Base-by-base conservation (phyloP, 1,284 basidiomycete species). In the Fomitopsis schrenkii region DNA sequence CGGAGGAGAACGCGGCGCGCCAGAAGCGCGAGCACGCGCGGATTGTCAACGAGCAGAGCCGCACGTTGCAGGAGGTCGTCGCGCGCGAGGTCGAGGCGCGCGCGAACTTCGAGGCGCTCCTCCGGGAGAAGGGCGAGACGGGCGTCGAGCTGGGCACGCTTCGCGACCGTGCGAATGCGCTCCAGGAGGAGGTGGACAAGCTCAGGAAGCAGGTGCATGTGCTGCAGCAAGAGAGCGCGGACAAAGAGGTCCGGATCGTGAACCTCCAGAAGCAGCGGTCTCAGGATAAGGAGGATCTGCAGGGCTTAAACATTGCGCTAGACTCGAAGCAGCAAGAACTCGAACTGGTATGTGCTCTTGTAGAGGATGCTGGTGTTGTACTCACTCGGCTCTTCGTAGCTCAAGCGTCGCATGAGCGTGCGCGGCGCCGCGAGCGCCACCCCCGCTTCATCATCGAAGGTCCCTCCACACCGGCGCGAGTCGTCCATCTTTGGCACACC, bases 251-350 rank as follows among this genome's bases (percentile, higher is more conserved):
- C 46, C 87, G 86, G 66, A 81, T 96, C 30, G 77, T 85, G n/a
- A 89, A 91, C 67, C 73, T 93, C 56, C 80, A 81, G 60, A 90
- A 90, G 72, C 82, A 90, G 67, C 81, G 83, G 40, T 77, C 80
- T 0, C 82, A 88, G 69, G 83, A 91, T 61, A 87, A 87, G 69
- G 91, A 94, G 58, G 93, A 94, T 71, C 75, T 91, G 48, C 77
- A 84, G 58, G 90, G 91, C 42, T 76, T 95, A 64, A 94, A 94
- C 69, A 91, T 94, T 46, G 94, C 93, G 0, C 74, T 95, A 62
- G 92, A 94, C 73, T 87, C 92, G 26, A 95, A 95, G 75, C 94
- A 95, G 70, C 92, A 94, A 70, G 93, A 95, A 71, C 78, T 96
- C 28, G 93, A 95, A 71, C 71, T 94, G 75, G 94, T 95, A 60